Evolutionary conservation across 129 eudicot genomes (phyloP).

Genomic region (Mikania micrantha): DNA sequence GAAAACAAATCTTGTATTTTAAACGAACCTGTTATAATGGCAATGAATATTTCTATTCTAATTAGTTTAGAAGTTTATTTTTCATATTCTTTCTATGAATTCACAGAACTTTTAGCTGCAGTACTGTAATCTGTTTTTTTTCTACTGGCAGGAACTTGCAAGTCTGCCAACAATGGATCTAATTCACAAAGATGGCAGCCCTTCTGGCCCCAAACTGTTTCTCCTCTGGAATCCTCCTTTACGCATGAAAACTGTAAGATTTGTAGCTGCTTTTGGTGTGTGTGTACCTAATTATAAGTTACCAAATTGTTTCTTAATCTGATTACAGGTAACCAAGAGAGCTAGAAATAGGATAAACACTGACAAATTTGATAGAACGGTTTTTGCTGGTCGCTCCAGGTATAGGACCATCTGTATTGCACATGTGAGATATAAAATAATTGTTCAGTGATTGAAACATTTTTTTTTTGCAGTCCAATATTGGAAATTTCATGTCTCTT

Average conservation of each 20-base stretch:
- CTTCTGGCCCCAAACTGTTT: constrained; percentile 81
- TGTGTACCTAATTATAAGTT: neutral
- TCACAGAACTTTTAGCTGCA: constrained; percentile 1
- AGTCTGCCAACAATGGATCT: constrained; percentile 54
- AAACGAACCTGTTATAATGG: neutral
- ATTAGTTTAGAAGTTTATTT: neutral
- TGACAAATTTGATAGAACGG: constrained; percentile 25
- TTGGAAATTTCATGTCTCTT: constrained; percentile 71
- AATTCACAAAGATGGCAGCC: constrained; percentile 92
- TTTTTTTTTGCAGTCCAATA: constrained; percentile 65
- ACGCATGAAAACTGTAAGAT: constrained; percentile 52
- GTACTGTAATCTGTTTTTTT: neutral
- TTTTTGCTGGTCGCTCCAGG: constrained; percentile 65
- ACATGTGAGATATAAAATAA: neutral
- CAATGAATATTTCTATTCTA: neutral
- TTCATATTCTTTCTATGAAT: neutral
- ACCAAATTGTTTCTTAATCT: constrained; percentile 5
- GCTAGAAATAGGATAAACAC: constrained; percentile 28
- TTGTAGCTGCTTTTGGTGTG: neutral
- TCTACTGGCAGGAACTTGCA: constrained; percentile 56
- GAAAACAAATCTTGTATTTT: neutral
- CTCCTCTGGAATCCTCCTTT: constrained; percentile 96
- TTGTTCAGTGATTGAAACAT: neutral
- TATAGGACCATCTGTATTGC: constrained; percentile 9
- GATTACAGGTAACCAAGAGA: constrained; percentile 52